Conservation (phyloP, 169 alveolate genomes). For the Cystoisospora suis region DNA sequence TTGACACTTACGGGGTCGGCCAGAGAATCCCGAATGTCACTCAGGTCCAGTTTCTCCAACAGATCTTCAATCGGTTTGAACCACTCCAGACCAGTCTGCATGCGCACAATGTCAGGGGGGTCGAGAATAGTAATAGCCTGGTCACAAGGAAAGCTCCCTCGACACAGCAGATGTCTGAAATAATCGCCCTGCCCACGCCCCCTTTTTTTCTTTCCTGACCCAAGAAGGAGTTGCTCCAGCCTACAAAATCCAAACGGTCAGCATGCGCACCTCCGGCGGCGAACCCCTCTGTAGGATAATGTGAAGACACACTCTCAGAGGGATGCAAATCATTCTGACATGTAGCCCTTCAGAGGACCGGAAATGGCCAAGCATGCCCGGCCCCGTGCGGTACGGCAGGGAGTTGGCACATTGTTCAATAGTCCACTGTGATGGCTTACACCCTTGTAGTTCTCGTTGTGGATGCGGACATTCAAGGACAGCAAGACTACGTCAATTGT, state of each 20-base stretch:
- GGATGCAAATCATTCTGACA: no score
- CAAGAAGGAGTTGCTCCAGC: no score
- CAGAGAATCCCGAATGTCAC: neutral
- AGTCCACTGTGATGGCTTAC: neutral
- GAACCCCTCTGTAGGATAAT: no score
- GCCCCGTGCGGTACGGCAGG: neutral
- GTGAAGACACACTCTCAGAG: neutral
- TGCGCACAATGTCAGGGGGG: neutral
- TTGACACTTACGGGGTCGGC: neutral
- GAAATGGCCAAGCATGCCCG: no score
- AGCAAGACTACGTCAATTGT: slow-evolving; percentile 5
- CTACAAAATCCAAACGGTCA: no score
- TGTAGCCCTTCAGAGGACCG: no score
- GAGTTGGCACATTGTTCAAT: neutral
- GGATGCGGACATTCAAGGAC: slow-evolving; percentile 12
- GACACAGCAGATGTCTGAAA: no score
- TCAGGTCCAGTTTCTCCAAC: neutral
- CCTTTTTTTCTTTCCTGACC: no score
- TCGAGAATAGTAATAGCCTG: no score
- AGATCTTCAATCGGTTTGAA: neutral
- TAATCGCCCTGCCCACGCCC: no score
- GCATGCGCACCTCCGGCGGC: no score
- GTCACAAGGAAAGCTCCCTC: no score
- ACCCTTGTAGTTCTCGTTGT: slow-evolving; percentile 6
- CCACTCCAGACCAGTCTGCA: slow-evolving; percentile 32